These are phyloP conservation scores for Plasmopara viticola DNA, from an alignment of 352 stramenopile species.

Conservation along the genomic window DNA sequence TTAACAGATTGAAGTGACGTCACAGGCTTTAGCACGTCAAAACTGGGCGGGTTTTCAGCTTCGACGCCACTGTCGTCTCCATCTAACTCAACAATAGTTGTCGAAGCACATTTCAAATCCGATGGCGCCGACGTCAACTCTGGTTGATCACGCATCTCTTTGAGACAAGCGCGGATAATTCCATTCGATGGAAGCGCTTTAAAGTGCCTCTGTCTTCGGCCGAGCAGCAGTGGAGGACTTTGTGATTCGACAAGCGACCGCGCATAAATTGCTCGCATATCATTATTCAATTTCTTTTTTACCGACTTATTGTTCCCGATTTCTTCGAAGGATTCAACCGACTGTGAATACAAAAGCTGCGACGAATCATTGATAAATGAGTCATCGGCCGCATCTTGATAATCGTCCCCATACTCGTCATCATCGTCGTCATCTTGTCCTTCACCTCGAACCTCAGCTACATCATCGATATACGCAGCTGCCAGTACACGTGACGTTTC, in stretches of 20 bases:
- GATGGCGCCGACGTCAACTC: conserved; percentile 5
- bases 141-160: conserved; percentile 30
- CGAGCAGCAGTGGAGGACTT: conserved; percentile 21
- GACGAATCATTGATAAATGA: conserved; percentile 84
- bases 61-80: conserved; percentile 12
- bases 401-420: conserved; percentile 57
- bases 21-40: conserved; percentile 17
- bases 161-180: conserved; percentile 59
- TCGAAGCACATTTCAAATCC: conserved; percentile 6
- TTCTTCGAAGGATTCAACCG: conserved; percentile 22
- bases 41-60: conserved; percentile 22
- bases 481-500: conserved; percentile 27
- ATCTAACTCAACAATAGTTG: conserved; percentile 12
- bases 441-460: conserved; percentile 49
- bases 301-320: conserved; percentile 6
- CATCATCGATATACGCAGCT: conserved; percentile 63
- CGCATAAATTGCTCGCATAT: conserved; percentile 79
- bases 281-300: conserved; percentile 28
- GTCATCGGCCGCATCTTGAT: conserved; percentile 41
- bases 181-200: conserved; percentile 40
- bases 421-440: conserved; percentile 54
- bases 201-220: conserved; percentile 32
- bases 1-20: conserved; percentile 5
- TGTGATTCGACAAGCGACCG: conserved; percentile 61
- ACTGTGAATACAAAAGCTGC: conserved; percentile 71